A percentile compares a stretch with the other conserved stretches of the same genome.
Evolutionary conservation across 1,139 yeast genomes (phyloP).

Genomic region (Wickerhamomyces sp.): DNA sequence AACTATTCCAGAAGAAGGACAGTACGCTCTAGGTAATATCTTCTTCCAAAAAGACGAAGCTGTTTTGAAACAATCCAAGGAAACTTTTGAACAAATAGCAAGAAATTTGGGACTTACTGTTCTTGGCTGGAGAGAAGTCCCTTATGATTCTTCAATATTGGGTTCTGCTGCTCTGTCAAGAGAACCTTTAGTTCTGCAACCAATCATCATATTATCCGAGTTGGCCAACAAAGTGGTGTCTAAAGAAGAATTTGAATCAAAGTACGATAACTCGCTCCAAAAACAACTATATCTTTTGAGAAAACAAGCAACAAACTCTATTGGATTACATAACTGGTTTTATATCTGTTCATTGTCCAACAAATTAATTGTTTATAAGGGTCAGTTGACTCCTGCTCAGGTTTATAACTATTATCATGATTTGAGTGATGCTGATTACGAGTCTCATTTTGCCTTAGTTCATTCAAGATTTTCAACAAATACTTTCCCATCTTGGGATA

Average conservation of each 20-base stretch:
- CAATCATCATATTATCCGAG: constrained; percentile 69
- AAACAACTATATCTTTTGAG: constrained; percentile 80
- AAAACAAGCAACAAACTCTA: constrained; percentile 84
- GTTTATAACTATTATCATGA: constrained; percentile 94
- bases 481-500: constrained; percentile 98
- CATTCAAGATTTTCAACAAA: constrained; percentile 97
- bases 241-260: constrained; percentile 47
- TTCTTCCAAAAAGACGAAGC: constrained; percentile 75
- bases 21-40: constrained; percentile 92
- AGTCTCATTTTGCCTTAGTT: constrained; percentile 93
- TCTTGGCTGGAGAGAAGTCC: constrained; percentile 95
- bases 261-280: constrained; percentile 65
- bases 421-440: constrained; percentile 84
- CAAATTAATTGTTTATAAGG: constrained; percentile 92
- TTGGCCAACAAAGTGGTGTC: constrained; percentile 40
- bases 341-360: constrained; percentile 90
- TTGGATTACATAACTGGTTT: constrained; percentile 96
- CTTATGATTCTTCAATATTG: constrained; percentile 85
- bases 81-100: constrained; percentile 80
- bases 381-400: constrained; percentile 95
- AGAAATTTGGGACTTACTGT: constrained; percentile 70
- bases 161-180: constrained; percentile 95
- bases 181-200: constrained; percentile 89
- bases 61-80: constrained; percentile 60
- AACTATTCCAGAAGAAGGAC: constrained; percentile 69